Conservation (phyloP, 176 grass and related monocot species). For the Ananas comosus region DNA sequence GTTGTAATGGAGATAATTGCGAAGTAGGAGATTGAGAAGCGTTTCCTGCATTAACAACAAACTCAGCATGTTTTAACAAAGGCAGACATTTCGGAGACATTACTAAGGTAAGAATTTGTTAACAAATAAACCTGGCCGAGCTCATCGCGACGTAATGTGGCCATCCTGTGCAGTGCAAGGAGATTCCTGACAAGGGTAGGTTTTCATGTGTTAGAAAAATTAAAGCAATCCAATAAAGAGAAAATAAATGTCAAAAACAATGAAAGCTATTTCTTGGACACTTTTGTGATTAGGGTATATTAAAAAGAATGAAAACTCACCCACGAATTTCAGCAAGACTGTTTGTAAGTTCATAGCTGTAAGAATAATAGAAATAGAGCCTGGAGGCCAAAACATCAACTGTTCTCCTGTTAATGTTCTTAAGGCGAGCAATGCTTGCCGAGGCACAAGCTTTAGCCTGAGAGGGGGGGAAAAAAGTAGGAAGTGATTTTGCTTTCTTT, state of each 20-base stretch:
- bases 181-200: conserved; percentile 40
- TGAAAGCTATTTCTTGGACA: not conserved
- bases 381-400: conserved; percentile 71
- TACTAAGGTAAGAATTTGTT: not conserved
- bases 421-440: conserved; percentile 60
- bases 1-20: conserved; percentile 96
- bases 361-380: conserved; percentile 68
- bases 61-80: conserved; percentile 1
- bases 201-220: conserved; percentile 13
- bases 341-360: conserved; percentile 60
- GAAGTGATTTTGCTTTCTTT: conserved; percentile 3
- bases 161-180: conserved; percentile 67
- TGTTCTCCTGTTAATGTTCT: conserved; percentile 82
- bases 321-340: conserved; percentile 80
- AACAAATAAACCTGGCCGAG: conserved; percentile 69
- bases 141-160: conserved; percentile 67
- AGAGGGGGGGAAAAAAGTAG: not conserved
- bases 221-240: conserved; percentile 8
- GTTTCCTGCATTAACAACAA: conserved; percentile 48
- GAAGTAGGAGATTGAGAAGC: conserved; percentile 89
- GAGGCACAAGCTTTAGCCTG: conserved; percentile 77
- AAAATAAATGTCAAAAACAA: conserved; percentile 6
- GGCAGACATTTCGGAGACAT: not conserved
- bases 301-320: conserved; percentile 37
- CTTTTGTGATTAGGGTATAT: not conserved